Evolutionary conservation across 257 asterid genomes (phyloP).

Genomic region (Datura wrightii): DNA sequence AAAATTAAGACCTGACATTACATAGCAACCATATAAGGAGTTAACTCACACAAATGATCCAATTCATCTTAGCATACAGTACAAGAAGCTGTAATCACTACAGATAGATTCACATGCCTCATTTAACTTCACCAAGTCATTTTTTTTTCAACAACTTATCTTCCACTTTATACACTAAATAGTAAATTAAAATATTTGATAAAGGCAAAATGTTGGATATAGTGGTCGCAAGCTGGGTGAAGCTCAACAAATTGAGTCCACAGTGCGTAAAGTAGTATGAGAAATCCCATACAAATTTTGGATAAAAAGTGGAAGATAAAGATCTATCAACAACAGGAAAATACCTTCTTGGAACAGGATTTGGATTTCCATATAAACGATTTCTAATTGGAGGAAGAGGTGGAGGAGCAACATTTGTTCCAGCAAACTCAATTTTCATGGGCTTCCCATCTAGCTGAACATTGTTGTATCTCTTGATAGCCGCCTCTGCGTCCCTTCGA

Average conservation of each 20-base stretch:
- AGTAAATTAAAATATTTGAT: slow-evolving; percentile 1
- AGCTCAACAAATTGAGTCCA: background rate
- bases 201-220: background rate
- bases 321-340: background rate
- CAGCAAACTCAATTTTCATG: slow-evolving; percentile 67
- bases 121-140: background rate
- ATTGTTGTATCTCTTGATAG: slow-evolving; percentile 67
- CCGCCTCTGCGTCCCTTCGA: slow-evolving; percentile 66
- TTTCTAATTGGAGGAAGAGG: slow-evolving; percentile 30
- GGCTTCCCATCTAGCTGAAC: slow-evolving; percentile 82
- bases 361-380: slow-evolving; percentile 42
- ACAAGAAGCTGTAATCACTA: background rate
- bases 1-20: background rate
- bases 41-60: background rate
- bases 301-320: background rate
- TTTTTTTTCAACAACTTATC: background rate
- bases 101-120: background rate
- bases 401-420: slow-evolving; percentile 52
- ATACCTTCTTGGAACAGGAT: slow-evolving; percentile 53
- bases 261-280: background rate
- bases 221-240: background rate
- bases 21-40: background rate
- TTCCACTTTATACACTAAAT: background rate
- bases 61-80: background rate
- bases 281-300: background rate